Conservation (phyloP, 257 asterid species). For the Solanum microdontum region DNA sequence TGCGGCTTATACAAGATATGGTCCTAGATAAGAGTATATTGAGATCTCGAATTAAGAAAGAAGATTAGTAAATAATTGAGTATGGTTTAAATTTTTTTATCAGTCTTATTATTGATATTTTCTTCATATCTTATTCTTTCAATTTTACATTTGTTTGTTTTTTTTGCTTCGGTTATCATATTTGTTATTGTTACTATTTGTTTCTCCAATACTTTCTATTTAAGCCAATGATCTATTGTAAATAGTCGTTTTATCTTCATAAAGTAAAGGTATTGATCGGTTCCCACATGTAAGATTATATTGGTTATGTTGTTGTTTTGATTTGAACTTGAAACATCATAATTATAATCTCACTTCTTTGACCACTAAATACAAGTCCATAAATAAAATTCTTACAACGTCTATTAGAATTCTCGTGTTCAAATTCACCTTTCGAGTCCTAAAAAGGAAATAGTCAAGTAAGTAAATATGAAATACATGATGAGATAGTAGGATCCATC, state of each 20-base stretch:
- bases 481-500: too few relatives aligned
- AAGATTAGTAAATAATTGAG: background rate
- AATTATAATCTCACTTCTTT: too few relatives aligned
- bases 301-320: background rate
- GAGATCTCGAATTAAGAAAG: too few relatives aligned
- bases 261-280: background rate
- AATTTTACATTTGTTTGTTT: background rate
- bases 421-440: background rate
- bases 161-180: background rate
- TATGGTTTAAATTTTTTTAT: too few relatives aligned
- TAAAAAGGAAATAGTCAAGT: background rate
- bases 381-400: background rate
- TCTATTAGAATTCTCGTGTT: background rate
- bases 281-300: too few relatives aligned
- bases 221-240: background rate
- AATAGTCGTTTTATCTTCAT: background rate
- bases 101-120: too few relatives aligned
- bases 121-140: background rate
- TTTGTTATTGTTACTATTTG: too few relatives aligned
- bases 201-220: too few relatives aligned
- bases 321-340: background rate
- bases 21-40: too few relatives aligned
- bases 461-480: too few relatives aligned
- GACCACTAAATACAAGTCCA: background rate
- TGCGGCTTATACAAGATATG: accelerated